Conservation (phyloP, 495 filamentous ascomycete species). For the Penicillium tannophilum region DNA sequence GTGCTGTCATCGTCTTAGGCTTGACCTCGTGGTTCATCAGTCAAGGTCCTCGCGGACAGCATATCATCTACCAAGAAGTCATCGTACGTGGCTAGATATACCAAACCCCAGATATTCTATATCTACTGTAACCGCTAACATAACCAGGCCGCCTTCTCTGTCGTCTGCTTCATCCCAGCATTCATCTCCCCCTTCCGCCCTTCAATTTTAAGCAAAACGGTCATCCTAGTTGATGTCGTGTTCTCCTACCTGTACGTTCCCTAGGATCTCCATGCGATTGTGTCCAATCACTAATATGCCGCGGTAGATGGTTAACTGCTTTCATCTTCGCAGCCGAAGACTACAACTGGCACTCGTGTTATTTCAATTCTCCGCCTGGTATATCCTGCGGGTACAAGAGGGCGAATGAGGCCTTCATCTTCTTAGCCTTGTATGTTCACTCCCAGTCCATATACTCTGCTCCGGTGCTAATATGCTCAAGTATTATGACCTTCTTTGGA, state of each 20-base stretch:
- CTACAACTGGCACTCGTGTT: constrained; percentile 47
- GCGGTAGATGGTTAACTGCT: constrained; percentile 57
- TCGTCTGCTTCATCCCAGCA: constrained; percentile 59
- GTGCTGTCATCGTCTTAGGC: constrained; percentile 62
- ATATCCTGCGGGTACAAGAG: constrained; percentile 38
- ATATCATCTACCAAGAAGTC: constrained; percentile 56
- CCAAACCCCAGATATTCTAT: neutral
- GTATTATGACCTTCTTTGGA: constrained; percentile 50
- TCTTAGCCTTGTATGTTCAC: constrained; percentile 58
- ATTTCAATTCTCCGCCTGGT: constrained; percentile 33
- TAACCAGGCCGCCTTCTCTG: constrained; percentile 52
- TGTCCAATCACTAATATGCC: constrained; percentile 4
- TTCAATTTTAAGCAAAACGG: constrained; percentile 41
- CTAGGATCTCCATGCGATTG: neutral
- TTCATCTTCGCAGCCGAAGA: constrained; percentile 62
- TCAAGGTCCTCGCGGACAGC: constrained; percentile 40
- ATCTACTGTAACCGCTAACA: neutral
- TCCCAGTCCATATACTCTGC: neutral
- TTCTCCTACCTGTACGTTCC: constrained; percentile 60
- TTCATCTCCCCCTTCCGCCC: constrained; percentile 57
- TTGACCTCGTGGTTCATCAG: constrained; percentile 58
- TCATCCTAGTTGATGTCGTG: constrained; percentile 58
- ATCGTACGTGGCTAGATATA: constrained; percentile 48
- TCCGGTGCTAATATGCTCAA: constrained; percentile 17
- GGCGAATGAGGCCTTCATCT: constrained; percentile 61